phyloP scores from a whole-genome alignment of 768 basidiomycete genomes.

The Filobasidium wieringae region DNA sequence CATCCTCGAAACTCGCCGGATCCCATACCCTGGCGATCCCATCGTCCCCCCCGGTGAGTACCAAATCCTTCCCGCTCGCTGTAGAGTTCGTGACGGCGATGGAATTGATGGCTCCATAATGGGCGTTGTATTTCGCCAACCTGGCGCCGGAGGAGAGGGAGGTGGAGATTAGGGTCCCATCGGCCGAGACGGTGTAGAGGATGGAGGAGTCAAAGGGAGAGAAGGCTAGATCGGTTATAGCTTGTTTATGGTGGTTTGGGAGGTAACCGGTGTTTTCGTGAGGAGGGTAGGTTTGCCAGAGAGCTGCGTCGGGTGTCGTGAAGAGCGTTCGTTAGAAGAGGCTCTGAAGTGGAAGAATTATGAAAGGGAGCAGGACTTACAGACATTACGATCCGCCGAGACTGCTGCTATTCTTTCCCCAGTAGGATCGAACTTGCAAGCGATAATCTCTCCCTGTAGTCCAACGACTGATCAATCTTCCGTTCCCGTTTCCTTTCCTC shows the following conservation, averaged over 20 bases:
- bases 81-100: conserved; percentile 62
- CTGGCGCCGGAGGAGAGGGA: conserved; percentile 67
- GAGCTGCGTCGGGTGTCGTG: conserved; percentile 43
- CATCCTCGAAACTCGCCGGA: conserved; percentile 55
- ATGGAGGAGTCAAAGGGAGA: conserved; percentile 24
- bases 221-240: conserved; percentile 85
- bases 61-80: conserved; percentile 69
- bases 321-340: not conserved
- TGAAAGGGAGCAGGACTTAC: conserved; percentile 45
- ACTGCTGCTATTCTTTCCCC: conserved; percentile 90
- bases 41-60: conserved; percentile 83
- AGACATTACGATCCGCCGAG: conserved; percentile 78
- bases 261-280: conserved; percentile 87
- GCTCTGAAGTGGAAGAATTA: not conserved
- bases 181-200: conserved; percentile 78
- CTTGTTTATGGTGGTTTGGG: conserved; percentile 70
- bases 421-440: conserved; percentile 84
- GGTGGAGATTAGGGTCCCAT: conserved; percentile 64
- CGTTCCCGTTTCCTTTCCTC: not conserved
- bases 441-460: conserved; percentile 66
- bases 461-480: not conserved
- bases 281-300: conserved; percentile 85
- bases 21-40: conserved; percentile 88
- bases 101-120: conserved; percentile 79
- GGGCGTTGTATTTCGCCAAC: conserved; percentile 68